Evolutionary conservation across 148 eudicot genomes (phyloP).

Genomic region (Rhododendron vialii): DNA sequence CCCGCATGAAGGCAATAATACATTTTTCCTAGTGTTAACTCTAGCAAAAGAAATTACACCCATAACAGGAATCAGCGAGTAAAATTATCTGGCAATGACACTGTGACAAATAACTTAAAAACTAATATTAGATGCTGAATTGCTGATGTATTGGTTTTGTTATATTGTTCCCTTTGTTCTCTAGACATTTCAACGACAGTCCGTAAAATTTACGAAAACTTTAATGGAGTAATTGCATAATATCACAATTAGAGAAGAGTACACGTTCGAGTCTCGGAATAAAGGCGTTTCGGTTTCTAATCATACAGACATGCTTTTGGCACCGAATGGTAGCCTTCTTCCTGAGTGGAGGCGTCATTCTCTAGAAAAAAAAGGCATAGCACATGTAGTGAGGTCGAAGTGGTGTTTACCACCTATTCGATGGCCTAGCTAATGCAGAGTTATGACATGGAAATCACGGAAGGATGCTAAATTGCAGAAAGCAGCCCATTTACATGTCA

Average conservation of each 20-base stretch:
- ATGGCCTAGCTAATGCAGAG: not conserved
- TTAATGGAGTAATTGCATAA: not conserved
- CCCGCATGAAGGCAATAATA: slow-evolving; percentile 5
- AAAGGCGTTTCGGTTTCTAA: not conserved
- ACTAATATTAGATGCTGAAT: not conserved
- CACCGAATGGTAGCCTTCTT: not conserved
- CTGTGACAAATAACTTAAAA: not conserved
- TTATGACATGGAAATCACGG: not conserved
- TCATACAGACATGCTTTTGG: not conserved
- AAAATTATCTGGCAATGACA: not conserved
- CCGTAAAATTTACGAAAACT: not conserved
- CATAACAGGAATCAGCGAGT: not conserved
- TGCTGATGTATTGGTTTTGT: not conserved
- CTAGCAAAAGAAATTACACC: not conserved
- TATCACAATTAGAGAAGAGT: not conserved
- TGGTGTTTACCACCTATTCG: not conserved
- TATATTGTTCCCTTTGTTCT: not conserved
- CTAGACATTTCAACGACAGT: not conserved
- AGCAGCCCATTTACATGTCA: not conserved
- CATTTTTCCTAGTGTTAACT: not conserved
- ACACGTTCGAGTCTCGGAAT: not conserved
- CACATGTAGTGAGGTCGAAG: not conserved
- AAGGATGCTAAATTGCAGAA: not conserved
- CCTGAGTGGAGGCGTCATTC: not conserved
- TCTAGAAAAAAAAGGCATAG: not conserved